Evolutionary conservation across 176 grass and related monocot genomes (phyloP), one percentile per base, ranked within the genome.

Genomic region (Aegilops speltoides): DNA sequence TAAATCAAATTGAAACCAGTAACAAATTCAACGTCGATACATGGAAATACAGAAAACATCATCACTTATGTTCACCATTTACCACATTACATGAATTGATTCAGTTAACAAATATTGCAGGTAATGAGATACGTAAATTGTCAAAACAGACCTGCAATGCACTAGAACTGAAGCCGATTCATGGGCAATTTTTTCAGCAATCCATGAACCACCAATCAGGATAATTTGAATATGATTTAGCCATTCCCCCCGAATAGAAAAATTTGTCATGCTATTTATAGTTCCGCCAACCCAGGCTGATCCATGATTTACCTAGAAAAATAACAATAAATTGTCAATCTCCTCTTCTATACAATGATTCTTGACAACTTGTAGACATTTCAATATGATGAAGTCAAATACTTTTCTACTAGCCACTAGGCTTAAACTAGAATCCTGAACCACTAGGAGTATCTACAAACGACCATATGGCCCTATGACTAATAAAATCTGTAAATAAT

Each of bases 81-180:
- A 69, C 3, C 13, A 71, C 34, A 74, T n/a, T 85, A 89, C 67
- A 23, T 13, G 24, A 71, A 82, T 29, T 26, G 70, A 31, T 89
- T 64, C 12, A 82, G 71, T 73, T 73, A 34, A 48, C 5, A 8
- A 69, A 73, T 52, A 4, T 78, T 68, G 73, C 29, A 83, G 69
- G 76, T 48, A 77, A 17, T 68, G 48, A 46, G 59, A 64, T 14
- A 14, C 6, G 22, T 19, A 80, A 52, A 15, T 29, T 28, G 87
- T 38, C 54, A 22, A 24, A 67, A 67, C 8, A 86, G 73, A 98
- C 95, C 95, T 98, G 95, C 95, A 98, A 86, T 98, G 95, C 41
- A 93, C 88, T n/a, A 98, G 93, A 91, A 98, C 95, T 32, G 95
- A 95, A 28, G 95, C 85, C 29, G 91, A 89, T 90, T 98, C 93